Conservation (phyloP, 2,329 filamentous ascomycete genomes). For the Fusarium clavum region DNA sequence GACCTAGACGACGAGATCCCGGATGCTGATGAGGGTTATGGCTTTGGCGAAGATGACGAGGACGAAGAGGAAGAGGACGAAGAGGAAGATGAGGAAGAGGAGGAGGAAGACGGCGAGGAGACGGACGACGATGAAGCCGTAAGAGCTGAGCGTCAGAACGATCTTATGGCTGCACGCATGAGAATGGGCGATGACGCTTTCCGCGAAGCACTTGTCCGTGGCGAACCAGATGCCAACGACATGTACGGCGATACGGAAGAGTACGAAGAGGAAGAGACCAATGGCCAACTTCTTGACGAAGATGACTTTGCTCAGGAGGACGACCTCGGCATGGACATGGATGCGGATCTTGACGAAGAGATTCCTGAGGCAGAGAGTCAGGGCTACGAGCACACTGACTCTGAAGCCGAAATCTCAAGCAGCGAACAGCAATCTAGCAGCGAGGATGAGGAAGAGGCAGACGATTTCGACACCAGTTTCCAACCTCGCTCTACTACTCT, state of each 20-base stretch:
- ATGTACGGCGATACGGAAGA: slow-evolving; percentile 67
- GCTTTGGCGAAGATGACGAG: slow-evolving; percentile 58
- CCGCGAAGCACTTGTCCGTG: slow-evolving; percentile 67
- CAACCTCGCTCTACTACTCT: slow-evolving; percentile 52
- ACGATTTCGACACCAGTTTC: slow-evolving; percentile 53
- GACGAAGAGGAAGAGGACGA: slow-evolving; percentile 60
- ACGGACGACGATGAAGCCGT: slow-evolving; percentile 56
- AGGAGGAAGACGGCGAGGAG: slow-evolving; percentile 56
- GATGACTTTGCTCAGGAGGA: slow-evolving; percentile 64
- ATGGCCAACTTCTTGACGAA: slow-evolving; percentile 71
- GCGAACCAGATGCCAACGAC: slow-evolving; percentile 60
- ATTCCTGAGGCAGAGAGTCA: slow-evolving; percentile 73
- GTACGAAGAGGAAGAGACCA: slow-evolving; percentile 66
- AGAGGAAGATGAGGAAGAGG: slow-evolving; percentile 54
- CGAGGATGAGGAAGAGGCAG: slow-evolving; percentile 49
- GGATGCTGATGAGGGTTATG: slow-evolving; percentile 70
- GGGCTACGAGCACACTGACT: slow-evolving; percentile 83
- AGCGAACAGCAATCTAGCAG: slow-evolving; percentile 57
- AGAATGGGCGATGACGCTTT: slow-evolving; percentile 71
- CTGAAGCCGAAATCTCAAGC: slow-evolving; percentile 71
- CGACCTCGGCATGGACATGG: slow-evolving; percentile 62
- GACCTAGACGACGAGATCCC: slow-evolving; percentile 82
- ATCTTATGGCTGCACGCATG: slow-evolving; percentile 63
- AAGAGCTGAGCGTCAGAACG: slow-evolving; percentile 59
- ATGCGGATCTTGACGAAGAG: slow-evolving; percentile 77